phyloP scores from a whole-genome alignment of 2,329 filamentous ascomycete species.

The Pseudogymnoascus pannorum region DNA sequence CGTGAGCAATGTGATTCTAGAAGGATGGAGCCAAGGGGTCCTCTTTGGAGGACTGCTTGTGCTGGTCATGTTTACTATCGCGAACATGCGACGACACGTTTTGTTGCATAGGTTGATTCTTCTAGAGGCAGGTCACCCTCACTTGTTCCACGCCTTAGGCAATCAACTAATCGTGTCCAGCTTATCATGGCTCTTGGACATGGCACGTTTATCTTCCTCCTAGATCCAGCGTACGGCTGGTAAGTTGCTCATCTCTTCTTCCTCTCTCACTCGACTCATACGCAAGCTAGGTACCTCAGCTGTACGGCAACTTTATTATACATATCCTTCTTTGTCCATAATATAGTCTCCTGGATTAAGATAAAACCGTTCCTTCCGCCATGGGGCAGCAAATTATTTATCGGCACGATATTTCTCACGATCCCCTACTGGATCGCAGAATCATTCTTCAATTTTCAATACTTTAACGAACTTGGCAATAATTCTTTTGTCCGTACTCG shows the following conservation, averaged over 20 bases:
- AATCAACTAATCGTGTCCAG: background rate
- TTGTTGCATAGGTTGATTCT: conserved; percentile 43
- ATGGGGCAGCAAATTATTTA: background rate
- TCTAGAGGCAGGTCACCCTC: conserved; percentile 32
- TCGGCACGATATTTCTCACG: background rate
- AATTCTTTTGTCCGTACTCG: too few relatives aligned
- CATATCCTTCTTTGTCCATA: background rate
- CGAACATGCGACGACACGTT: conserved; percentile 41
- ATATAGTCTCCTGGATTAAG: background rate
- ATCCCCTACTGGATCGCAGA: background rate
- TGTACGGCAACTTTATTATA: background rate
- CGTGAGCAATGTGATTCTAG: conserved; percentile 25
- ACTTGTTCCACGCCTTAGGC: background rate
- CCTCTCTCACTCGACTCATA: background rate
- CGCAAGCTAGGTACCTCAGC: background rate
- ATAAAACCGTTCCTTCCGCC: background rate
- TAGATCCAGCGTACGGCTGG: too few relatives aligned
- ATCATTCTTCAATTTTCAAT: too few relatives aligned
- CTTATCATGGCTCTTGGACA: too few relatives aligned
- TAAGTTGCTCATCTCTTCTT: too few relatives aligned
- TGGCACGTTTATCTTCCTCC: too few relatives aligned
- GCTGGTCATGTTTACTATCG: conserved; percentile 40
- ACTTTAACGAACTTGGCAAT: too few relatives aligned
- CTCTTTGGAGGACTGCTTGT: conserved; percentile 38
- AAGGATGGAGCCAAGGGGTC: conserved; percentile 34